Conservation (phyloP, 192 early-diverging fungal species). For the Podila clonocystis region DNA sequence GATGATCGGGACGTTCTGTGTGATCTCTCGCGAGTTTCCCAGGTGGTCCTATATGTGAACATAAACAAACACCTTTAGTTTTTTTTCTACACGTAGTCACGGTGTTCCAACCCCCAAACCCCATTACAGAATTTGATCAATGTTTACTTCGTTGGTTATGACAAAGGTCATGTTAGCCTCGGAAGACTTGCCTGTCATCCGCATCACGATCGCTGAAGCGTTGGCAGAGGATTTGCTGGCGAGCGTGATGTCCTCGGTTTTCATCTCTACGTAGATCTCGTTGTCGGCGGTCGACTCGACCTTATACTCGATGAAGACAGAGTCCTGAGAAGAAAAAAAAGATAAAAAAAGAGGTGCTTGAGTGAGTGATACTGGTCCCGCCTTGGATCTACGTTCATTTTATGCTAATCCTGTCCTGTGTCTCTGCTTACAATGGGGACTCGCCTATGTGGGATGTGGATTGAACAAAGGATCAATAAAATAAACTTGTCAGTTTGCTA, state of each 20-base stretch:
- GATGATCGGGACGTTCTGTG: conserved; percentile 28
- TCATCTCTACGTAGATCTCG: conserved; percentile 78
- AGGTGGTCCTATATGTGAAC: conserved; percentile 60
- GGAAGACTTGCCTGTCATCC: conserved; percentile 72
- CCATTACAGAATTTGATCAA: no score
- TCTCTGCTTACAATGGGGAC: not conserved
- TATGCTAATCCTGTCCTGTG: not conserved
- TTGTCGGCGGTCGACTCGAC: conserved; percentile 71
- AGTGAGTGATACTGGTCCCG: not conserved
- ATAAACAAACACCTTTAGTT: no score
- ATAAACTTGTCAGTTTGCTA: no score
- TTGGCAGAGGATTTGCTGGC: conserved; percentile 70
- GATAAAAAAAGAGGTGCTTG: conserved; percentile 1
- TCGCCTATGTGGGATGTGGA: not conserved
- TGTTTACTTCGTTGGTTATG: conserved; percentile 53
- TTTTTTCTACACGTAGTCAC: no score
- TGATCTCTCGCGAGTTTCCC: conserved; percentile 22
- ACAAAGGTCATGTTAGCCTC: conserved; percentile 60
- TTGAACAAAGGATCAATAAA: no score
- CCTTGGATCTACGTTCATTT: not conserved
- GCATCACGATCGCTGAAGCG: conserved; percentile 61
- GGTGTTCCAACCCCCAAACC: no score
- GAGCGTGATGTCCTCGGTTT: conserved; percentile 70
- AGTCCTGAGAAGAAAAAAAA: conserved; percentile 31
- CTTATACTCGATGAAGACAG: conserved; percentile 76